These are phyloP conservation scores for Candida sphagnicola DNA, from an alignment of 805 yeast genomes.

Conservation along the genomic window DNA sequence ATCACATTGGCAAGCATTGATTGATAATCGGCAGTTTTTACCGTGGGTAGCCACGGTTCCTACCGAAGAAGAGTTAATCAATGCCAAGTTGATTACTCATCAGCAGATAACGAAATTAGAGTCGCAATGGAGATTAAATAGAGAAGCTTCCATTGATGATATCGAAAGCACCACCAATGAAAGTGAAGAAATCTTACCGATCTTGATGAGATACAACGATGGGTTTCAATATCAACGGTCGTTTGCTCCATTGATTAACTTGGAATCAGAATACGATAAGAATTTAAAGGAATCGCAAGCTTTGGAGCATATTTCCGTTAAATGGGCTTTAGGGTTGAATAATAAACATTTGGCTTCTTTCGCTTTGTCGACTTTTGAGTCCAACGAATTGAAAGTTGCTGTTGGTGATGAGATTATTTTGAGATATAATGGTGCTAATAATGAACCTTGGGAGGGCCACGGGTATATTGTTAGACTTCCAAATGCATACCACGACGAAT, in stretches of 20 bases:
- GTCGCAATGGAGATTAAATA: slow-evolving; percentile 74
- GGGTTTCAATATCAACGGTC: slow-evolving; percentile 82
- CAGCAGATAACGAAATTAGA: slow-evolving; percentile 71
- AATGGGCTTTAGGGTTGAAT: slow-evolving; percentile 69
- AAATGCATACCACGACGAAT: slow-evolving; percentile 58
- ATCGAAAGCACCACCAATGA: slow-evolving; percentile 37
- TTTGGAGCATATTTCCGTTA: slow-evolving; percentile 64
- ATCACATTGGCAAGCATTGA: slow-evolving; percentile 79
- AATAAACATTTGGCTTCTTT: slow-evolving; percentile 68
- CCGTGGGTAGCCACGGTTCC: slow-evolving; percentile 81
- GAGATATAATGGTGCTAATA: slow-evolving; percentile 53
- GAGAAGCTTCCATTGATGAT: slow-evolving; percentile 69
- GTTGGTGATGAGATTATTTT: slow-evolving; percentile 82
- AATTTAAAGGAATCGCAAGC: slow-evolving; percentile 73
- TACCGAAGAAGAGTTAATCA: slow-evolving; percentile 55
- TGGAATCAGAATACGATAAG: slow-evolving; percentile 79
- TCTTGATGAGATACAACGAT: slow-evolving; percentile 72
- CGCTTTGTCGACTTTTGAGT: slow-evolving; percentile 62
- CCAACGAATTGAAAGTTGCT: slow-evolving; percentile 62
- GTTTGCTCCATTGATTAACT: slow-evolving; percentile 76
- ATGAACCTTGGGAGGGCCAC: slow-evolving; percentile 64
- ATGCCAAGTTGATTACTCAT: slow-evolving; percentile 53
- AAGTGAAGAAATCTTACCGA: slow-evolving; percentile 64
- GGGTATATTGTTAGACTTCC: slow-evolving; percentile 77
- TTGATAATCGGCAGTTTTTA: slow-evolving; percentile 72